Conservation (phyloP, 2,329 filamentous ascomycete genomes). For the Alternaria sp. region DNA sequence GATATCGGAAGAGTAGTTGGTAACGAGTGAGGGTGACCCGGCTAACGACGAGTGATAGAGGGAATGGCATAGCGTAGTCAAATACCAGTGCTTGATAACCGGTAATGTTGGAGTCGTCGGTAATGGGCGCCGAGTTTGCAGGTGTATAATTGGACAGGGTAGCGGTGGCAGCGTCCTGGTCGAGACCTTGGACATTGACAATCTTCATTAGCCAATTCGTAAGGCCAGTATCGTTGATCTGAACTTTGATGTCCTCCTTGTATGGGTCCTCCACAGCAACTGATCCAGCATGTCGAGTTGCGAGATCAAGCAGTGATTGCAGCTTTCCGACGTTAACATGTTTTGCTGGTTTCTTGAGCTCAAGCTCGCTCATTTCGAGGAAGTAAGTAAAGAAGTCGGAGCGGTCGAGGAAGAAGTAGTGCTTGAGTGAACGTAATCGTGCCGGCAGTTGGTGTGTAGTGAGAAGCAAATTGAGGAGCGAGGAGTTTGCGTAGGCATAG, state of each 20-base stretch:
- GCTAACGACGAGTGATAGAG: conserved; percentile 92
- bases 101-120: conserved; percentile 84
- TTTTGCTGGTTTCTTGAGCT: conserved; percentile 89
- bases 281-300: conserved; percentile 93
- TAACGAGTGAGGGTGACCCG: conserved; percentile 97
- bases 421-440: conserved; percentile 88
- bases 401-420: conserved; percentile 98
- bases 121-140: conserved; percentile 62
- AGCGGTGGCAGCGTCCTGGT: conserved; percentile 75
- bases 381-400: conserved; percentile 99
- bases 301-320: conserved; percentile 93
- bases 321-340: conserved; percentile 91
- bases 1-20: conserved; percentile 93
- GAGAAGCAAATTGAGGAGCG: conserved; percentile 86
- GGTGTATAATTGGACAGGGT: conserved; percentile 76
- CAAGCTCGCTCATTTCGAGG: conserved; percentile 87
- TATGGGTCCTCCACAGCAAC: conserved; percentile 94
- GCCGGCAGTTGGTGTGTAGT: conserved; percentile 92
- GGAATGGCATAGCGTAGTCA: conserved; percentile 94
- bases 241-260: conserved; percentile 97
- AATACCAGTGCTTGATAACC: conserved; percentile 94
- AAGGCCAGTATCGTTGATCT: conserved; percentile 94
- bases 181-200: conserved; percentile 94
- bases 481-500: conserved; percentile 95
- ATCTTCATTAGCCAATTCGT: conserved; percentile 96